Conservation (phyloP, 2,329 filamentous ascomycete species). For the Aspergillus texensis region DNA sequence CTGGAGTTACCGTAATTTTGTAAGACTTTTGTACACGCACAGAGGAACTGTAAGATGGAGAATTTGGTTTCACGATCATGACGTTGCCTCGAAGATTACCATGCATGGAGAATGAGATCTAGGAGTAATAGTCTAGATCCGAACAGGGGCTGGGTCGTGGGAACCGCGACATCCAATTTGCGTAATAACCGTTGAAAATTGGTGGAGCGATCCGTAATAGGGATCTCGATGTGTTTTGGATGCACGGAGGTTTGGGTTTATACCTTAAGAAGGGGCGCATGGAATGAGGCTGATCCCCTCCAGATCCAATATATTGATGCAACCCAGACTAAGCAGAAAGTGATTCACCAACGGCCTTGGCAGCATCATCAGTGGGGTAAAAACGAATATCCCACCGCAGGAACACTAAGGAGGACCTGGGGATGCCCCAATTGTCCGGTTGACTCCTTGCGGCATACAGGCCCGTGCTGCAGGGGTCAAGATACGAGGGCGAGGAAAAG, state of each 20-base stretch:
- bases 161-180: neutral
- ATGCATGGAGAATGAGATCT: neutral
- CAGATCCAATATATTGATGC: slow-evolving; percentile 19
- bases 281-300: neutral
- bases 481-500: neutral
- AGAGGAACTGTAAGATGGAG: neutral
- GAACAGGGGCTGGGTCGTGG: neutral
- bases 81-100: neutral
- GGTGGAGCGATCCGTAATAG: neutral
- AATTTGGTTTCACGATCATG: neutral
- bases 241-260: neutral
- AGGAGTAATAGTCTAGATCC: neutral
- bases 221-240: neutral
- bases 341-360: slow-evolving; percentile 10
- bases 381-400: slow-evolving; percentile 12
- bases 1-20: neutral
- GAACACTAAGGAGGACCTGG: slow-evolving; percentile 18
- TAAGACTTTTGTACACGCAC: neutral
- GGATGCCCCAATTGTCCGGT: slow-evolving; percentile 22
- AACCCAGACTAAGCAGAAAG: neutral
- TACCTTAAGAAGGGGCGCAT: slow-evolving; percentile 1
- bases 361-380: slow-evolving; percentile 13
- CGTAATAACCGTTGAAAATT: neutral
- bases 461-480: slow-evolving; percentile 27
- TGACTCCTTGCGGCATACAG: slow-evolving; percentile 30